Base-by-base conservation (phyloP, 768 basidiomycete genomes). In the Podaxis pistillaris region DNA sequence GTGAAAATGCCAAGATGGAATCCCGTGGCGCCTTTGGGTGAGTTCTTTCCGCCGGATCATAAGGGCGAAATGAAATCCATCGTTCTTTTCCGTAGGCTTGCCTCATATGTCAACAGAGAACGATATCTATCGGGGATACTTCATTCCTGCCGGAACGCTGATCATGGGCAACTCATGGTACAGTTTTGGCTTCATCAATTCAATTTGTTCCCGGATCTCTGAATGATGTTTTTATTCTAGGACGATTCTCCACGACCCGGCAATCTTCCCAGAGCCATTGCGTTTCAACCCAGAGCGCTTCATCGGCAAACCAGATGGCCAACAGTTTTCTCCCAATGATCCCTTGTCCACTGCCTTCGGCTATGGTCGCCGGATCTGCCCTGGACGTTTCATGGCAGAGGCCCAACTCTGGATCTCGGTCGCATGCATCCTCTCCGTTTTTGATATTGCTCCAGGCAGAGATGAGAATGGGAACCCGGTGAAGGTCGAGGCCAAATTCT, bases 281-380 rank as follows among this genome's bases (percentile, higher is more conserved):
- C 68, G 64, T 11, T 86, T 87, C 68, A 76, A 80, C 38, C 85
- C 85, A 0, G 80, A 81, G 24, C 74, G 84, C 19, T 86, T 80
- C 66, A 56, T 81, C 30, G 67, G 69, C 30, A 56, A 70, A 37
- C 66, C 65, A 13, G 65, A 65, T 4, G 67, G 50, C 4, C 71
- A 73, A n/a, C 72, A 74, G 38, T 63, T 75, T 28, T 75, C 75
- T 1, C 70, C 75, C 12, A 58, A 65, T 4, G 74, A 78, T 59
- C 74, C 75, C 0, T 69, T 79, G 22, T 77, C 76, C 1, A 68
- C 70, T 1, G 70, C 78, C 9, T 81, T 81, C 64, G 79, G 79
- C 1, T 81, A 79, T 49, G 79, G 79, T 7, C 73, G 79, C 3
- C 73, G 81, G 24, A 73, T 79, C 22, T 85, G 83, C 62, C 82